These are phyloP conservation scores for Rosa multiflora DNA, from an alignment of 306 rosid species.

Conservation along the genomic window DNA sequence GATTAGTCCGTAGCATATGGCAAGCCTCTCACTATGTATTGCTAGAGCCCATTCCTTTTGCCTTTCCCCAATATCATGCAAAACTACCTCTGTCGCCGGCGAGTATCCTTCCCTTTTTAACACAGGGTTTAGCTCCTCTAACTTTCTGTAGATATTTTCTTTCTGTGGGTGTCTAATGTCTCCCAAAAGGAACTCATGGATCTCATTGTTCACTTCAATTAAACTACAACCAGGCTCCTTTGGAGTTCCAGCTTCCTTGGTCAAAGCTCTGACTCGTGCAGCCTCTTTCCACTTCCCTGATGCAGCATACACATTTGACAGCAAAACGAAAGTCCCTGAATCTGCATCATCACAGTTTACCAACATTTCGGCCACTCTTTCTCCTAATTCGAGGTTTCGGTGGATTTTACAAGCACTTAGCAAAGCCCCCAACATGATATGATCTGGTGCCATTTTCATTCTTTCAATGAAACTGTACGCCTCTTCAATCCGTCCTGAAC, in stretches of 20 bases:
- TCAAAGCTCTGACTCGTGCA: constrained; percentile 36
- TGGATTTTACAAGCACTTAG: constrained; percentile 52
- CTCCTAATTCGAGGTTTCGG: constrained; percentile 37
- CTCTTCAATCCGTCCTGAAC: constrained; percentile 45
- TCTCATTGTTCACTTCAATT: constrained; percentile 46
- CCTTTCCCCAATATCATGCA: constrained; percentile 41
- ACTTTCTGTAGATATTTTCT: constrained; percentile 37
- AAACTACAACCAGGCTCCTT: constrained; percentile 56
- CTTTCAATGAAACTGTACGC: constrained; percentile 32
- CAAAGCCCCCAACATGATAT: constrained; percentile 45
- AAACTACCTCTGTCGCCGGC: constrained; percentile 34
- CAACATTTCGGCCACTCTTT: constrained; percentile 38
- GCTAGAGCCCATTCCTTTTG: constrained; percentile 44
- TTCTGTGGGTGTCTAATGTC: constrained; percentile 44
- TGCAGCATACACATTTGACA: constrained; percentile 46
- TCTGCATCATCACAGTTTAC: constrained; percentile 29
- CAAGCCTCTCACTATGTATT: constrained; percentile 54
- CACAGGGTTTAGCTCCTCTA: constrained; percentile 33
- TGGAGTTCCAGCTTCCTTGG: constrained; percentile 38
- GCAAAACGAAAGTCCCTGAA: constrained; percentile 42
- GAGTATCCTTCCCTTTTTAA: constrained; percentile 39
- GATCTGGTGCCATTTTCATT: constrained; percentile 34
- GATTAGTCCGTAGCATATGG: constrained; percentile 44
- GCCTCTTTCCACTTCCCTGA: constrained; percentile 39
- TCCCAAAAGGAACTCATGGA: constrained; percentile 51